A percentile compares a stretch with the other conserved stretches of the same genome.
Conservation (phyloP, 495 filamentous ascomycete species). For the Friedmanniomyces endolithicus region DNA sequence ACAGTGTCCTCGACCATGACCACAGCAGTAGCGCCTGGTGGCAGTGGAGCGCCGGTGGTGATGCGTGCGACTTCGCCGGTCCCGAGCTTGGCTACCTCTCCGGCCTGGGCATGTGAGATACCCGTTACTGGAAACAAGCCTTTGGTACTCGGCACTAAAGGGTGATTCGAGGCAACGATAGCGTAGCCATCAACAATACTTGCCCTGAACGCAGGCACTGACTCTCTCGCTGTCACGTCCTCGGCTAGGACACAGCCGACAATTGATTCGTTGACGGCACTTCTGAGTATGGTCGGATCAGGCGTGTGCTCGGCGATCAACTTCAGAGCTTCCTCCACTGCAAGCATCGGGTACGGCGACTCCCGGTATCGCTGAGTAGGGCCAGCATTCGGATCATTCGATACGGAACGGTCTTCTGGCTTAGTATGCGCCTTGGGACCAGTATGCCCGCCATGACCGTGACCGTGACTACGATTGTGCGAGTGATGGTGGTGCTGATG, state of each 20-base stretch:
- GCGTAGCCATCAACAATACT: slow-evolving; percentile 98
- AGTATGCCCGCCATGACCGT: slow-evolving; percentile 44
- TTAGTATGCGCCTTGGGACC: slow-evolving; percentile 60
- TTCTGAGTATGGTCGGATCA: slow-evolving; percentile 38
- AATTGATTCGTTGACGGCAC: slow-evolving; percentile 47
- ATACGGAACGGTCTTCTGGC: slow-evolving; percentile 43
- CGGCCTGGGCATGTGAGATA: slow-evolving; percentile 69
- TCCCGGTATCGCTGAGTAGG: slow-evolving; percentile 64
- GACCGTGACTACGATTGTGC: slow-evolving; percentile 49
- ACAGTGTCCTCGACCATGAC: slow-evolving; percentile 96
- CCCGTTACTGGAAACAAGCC: slow-evolving; percentile 78
- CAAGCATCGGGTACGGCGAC: slow-evolving; percentile 86
- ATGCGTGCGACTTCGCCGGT: slow-evolving; percentile 74
- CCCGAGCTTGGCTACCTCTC: slow-evolving; percentile 45
- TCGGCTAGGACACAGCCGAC: slow-evolving; percentile 70
- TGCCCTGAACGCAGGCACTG: slow-evolving; percentile 83
- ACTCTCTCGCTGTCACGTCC: slow-evolving; percentile 65
- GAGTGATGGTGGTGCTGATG: slow-evolving; percentile 36
- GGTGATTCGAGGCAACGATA: slow-evolving; percentile 47
- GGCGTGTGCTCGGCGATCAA: slow-evolving; percentile 61
- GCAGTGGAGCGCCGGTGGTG: slow-evolving; percentile 87
- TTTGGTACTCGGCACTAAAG: slow-evolving; percentile 41
- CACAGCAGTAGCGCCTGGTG: slow-evolving; percentile 76
- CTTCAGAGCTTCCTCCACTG: slow-evolving; percentile 67
- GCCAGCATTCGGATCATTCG: slow-evolving; percentile 72